These are phyloP conservation scores for Cladosporium cucumerinum DNA, from an alignment of 2,329 filamentous ascomycete species.

Conservation along the genomic window DNA sequence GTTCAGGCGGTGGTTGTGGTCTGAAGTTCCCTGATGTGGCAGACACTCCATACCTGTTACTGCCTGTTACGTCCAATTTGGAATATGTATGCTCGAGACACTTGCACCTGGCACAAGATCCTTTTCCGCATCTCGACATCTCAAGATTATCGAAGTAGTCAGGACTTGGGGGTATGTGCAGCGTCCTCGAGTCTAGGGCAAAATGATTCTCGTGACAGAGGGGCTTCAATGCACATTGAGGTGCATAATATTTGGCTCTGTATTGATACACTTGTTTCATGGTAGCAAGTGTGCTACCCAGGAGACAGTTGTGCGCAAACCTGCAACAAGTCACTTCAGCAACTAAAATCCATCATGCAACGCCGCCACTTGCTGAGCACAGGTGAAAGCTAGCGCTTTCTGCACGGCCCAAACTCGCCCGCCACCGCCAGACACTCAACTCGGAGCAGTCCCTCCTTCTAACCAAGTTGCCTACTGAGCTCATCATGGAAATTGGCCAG, in stretches of 20 bases:
- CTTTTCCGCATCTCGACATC: not conserved
- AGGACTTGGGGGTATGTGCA: not conserved
- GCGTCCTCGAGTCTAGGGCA: not conserved
- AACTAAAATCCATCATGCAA: not conserved
- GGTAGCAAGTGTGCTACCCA: not conserved
- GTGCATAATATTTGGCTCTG: no score
- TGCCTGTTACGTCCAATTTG: not conserved
- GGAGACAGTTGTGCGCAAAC: not conserved
- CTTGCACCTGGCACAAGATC: not conserved
- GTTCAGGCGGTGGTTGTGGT: conserved; percentile 20
- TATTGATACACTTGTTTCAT: no score
- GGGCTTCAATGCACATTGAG: not conserved
- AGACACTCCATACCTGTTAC: not conserved
- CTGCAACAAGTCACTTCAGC: not conserved
- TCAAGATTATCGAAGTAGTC: not conserved
- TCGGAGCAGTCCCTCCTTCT: not conserved
- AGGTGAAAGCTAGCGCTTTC: not conserved
- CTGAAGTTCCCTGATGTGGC: not conserved
- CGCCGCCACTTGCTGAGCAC: not conserved
- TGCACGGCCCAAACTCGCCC: not conserved
- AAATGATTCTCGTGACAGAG: not conserved
- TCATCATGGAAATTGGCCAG: not conserved
- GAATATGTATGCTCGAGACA: not conserved
- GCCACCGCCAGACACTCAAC: not conserved
- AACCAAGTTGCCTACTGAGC: not conserved